phyloP scores from a whole-genome alignment of 139 green algal species.

The Closterium sp. region DNA sequence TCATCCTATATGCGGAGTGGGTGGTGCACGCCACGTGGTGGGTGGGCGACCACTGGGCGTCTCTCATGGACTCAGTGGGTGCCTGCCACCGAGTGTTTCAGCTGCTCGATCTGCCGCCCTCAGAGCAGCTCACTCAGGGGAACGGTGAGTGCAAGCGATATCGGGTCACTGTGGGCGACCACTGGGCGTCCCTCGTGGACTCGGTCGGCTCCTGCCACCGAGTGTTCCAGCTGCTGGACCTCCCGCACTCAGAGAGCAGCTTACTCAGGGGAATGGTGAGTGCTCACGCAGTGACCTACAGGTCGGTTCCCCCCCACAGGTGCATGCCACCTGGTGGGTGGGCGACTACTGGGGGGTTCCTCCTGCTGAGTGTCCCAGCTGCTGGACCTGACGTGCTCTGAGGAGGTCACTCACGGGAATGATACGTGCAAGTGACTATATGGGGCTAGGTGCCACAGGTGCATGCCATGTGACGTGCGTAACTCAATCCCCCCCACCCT shows the following conservation, averaged over 20 bases:
- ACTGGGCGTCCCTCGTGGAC: slow-evolving; percentile 64
- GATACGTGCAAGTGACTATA: neutral
- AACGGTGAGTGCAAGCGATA: neutral
- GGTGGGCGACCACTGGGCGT: slow-evolving; percentile 78
- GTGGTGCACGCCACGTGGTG: slow-evolving; percentile 58
- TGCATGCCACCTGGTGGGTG: slow-evolving; percentile 55
- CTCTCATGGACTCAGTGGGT: slow-evolving; percentile 50
- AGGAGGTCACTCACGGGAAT: slow-evolving; percentile 56
- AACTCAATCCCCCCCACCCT: neutral
- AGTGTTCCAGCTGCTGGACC: slow-evolving; percentile 50
- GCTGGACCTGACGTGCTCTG: slow-evolving; percentile 53
- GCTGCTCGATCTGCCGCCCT: slow-evolving; percentile 52
- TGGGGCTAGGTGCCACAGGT: neutral
- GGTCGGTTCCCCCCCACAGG: slow-evolving; percentile 7
- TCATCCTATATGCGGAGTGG: slow-evolving; percentile 66
- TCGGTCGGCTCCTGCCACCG: slow-evolving; percentile 42
- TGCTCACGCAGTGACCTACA: too few species aligned
- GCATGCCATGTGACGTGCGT: neutral
- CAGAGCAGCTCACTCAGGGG: slow-evolving; percentile 59
- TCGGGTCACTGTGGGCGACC: slow-evolving; percentile 64
- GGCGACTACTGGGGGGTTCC: slow-evolving; percentile 74
- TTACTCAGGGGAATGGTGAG: slow-evolving; percentile 27
- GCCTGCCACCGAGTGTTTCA: slow-evolving; percentile 44
- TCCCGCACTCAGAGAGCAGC: slow-evolving; percentile 61
- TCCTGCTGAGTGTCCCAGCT: slow-evolving; percentile 42